A percentile compares a stretch with the other conserved stretches of the same genome.
Conservation (phyloP, 2,329 filamentous ascomycete genomes). For the Penicillium sp. region DNA sequence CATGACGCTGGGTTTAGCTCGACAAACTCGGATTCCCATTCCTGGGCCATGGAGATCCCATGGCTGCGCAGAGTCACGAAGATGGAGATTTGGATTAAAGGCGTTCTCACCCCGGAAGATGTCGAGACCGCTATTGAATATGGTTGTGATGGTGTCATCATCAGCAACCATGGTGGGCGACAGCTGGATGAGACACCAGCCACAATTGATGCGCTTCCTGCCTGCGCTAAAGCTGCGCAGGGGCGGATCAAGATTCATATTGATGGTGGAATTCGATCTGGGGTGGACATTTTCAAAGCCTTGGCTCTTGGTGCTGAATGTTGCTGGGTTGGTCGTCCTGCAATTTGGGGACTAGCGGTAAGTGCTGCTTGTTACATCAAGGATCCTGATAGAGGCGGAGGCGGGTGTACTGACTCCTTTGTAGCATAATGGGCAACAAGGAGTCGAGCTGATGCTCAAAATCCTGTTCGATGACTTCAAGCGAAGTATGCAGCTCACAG, state of each 20-base stretch:
- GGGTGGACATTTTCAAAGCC: slow-evolving; percentile 38
- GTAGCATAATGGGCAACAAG: slow-evolving; percentile 31
- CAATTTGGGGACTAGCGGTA: slow-evolving; percentile 38
- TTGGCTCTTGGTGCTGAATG: slow-evolving; percentile 35
- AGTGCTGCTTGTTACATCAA: slow-evolving; percentile 4
- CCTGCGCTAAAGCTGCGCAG: slow-evolving; percentile 25
- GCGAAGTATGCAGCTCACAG: slow-evolving; percentile 29
- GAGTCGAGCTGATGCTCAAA: slow-evolving; percentile 31
- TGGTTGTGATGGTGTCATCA: slow-evolving; percentile 37
- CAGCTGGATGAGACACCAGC: slow-evolving; percentile 38
- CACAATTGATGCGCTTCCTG: slow-evolving; percentile 37
- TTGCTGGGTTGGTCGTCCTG: slow-evolving; percentile 33
- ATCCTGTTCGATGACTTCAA: slow-evolving; percentile 35
- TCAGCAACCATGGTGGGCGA: slow-evolving; percentile 40
- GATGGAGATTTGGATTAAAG: slow-evolving; percentile 43
- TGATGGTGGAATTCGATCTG: slow-evolving; percentile 35
- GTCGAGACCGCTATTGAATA: slow-evolving; percentile 35
- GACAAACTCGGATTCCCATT: slow-evolving; percentile 25
- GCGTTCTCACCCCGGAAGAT: slow-evolving; percentile 35
- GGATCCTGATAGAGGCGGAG: not conserved
- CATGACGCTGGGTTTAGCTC: slow-evolving; percentile 25
- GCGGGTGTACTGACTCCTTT: slow-evolving; percentile 3
- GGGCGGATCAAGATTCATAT: slow-evolving; percentile 35
- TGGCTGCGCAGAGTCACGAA: slow-evolving; percentile 50
- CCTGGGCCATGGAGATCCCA: slow-evolving; percentile 50